These are phyloP conservation scores for Backusella parvicylindrica DNA, from an alignment of 192 early-diverging fungal genomes.

Conservation along the genomic window DNA sequence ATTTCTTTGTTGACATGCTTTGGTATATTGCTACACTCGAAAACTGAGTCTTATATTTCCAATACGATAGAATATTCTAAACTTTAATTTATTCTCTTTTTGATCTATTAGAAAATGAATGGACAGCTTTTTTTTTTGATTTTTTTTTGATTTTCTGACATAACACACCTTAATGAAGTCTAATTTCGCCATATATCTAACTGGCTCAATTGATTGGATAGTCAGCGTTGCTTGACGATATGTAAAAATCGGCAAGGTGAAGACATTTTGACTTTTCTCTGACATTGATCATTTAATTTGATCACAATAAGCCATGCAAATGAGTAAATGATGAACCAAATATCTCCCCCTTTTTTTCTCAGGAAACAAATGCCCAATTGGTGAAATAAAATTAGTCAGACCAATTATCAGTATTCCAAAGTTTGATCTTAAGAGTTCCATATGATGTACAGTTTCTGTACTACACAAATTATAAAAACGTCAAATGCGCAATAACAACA, in stretches of 20 bases:
- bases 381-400: neutral
- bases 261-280: too few species aligned
- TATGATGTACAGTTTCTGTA: too few species aligned
- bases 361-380: neutral
- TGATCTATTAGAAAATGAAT: neutral
- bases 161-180: too few species aligned
- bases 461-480: neutral
- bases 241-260: too few species aligned
- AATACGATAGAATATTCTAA: neutral
- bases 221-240: too few species aligned
- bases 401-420: neutral
- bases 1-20: neutral
- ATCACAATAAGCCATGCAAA: too few species aligned
- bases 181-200: neutral
- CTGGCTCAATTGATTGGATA: neutral
- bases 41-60: neutral
- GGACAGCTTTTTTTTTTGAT: neutral
- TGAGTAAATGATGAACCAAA: too few species aligned
- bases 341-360: too few species aligned
- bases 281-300: too few species aligned
- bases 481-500: neutral
- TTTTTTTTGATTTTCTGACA: too few species aligned
- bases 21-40: neutral
- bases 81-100: neutral
- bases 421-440: neutral